Evolutionary conservation across 129 eudicot species (phyloP), one percentile per base, ranked within the genome.

Genomic region (Sambucus nigra): DNA sequence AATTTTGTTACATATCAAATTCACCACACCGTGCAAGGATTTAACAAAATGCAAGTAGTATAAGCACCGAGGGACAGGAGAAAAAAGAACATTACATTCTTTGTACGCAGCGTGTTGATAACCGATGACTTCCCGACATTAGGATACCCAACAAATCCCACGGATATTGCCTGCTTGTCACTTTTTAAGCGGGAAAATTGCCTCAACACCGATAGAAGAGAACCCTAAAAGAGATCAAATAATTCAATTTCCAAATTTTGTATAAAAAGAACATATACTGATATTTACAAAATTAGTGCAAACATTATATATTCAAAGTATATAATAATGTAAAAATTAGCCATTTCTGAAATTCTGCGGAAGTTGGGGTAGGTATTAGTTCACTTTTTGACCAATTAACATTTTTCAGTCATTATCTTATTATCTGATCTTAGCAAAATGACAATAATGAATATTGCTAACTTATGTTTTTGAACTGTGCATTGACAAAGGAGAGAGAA

Each of bases 81-180:
- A 20, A 23, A 24, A 16, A 40, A 45, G 15, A 58, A 52, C 73
- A n/a, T 76, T 76, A 91, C 99, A 72, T 86, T 92, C 57, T 92
- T 92, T 0, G 99, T 86, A 11, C 96, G 94, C 38, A 92, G 51
- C 0, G 99, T 92, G 65, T 92, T 86, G 65, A 92, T 92, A 42
- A 92, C 99, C 48, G 99, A 86, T 63, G 99, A 92, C 70, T 92
- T 92, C 64, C 99, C 99, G 60, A 92, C 99, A 75, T 92, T 92
- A 4, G 99, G 99, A 58, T 92, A 92, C 40, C 99, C 99, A 23
- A 92, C 88, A 66, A 92, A 92, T 55, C 99, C 99, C 62, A 92
- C 96, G 7, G 96, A 86, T 69, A 92, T 86, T 18, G 94, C 94
- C 75, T 92, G 99, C 65, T 92, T 92, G 75, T 86, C 99, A 66